These are phyloP conservation scores for Maudiozyma humilis DNA, from an alignment of 1,139 yeast genomes.

Conservation along the genomic window DNA sequence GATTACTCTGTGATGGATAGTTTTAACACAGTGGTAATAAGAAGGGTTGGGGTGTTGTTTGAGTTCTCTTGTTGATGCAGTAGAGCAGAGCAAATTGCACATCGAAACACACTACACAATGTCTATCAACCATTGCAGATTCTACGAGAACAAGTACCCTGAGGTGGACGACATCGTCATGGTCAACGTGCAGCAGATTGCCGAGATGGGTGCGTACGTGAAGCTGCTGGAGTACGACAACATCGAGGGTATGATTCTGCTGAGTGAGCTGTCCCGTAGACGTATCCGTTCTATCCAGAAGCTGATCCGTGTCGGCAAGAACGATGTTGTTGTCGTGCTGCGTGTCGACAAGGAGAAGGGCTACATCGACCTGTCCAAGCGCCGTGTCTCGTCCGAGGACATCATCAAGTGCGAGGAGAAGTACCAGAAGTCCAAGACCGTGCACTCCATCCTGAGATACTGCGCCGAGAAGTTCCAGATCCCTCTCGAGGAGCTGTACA, in stretches of 20 bases:
- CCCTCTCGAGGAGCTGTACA: slow-evolving; percentile 77
- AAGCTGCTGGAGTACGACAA: slow-evolving; percentile 93
- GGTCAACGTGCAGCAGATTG: slow-evolving; percentile 97
- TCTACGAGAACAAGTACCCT: slow-evolving; percentile 95
- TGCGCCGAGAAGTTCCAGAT: slow-evolving; percentile 95
- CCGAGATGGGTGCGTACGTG: slow-evolving; percentile 97
- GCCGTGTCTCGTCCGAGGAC: slow-evolving; percentile 97
- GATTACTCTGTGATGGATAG: too few species aligned
- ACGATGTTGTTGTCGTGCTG: slow-evolving; percentile 96
- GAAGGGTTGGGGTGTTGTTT: too few species aligned
- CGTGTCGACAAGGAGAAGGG: slow-evolving; percentile 99
- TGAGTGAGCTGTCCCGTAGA: slow-evolving; percentile 94
- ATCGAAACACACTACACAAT: slow-evolving; percentile 32
- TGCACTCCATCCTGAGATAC: slow-evolving; percentile 92
- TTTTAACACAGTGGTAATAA: too few species aligned
- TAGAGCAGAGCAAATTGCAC: too few species aligned
- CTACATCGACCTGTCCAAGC: slow-evolving; percentile 91
- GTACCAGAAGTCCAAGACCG: slow-evolving; percentile 93
- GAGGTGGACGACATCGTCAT: slow-evolving; percentile 98
- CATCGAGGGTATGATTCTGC: slow-evolving; percentile 96
- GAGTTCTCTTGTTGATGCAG: too few species aligned
- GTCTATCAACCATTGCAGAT: slow-evolving; percentile 91
- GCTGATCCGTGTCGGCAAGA: slow-evolving; percentile 94
- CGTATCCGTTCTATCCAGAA: slow-evolving; percentile 97
- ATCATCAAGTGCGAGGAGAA: slow-evolving; percentile 96